Conservation (phyloP, 495 filamentous ascomycete genomes). For the Annulohypoxylon moriforme region DNA sequence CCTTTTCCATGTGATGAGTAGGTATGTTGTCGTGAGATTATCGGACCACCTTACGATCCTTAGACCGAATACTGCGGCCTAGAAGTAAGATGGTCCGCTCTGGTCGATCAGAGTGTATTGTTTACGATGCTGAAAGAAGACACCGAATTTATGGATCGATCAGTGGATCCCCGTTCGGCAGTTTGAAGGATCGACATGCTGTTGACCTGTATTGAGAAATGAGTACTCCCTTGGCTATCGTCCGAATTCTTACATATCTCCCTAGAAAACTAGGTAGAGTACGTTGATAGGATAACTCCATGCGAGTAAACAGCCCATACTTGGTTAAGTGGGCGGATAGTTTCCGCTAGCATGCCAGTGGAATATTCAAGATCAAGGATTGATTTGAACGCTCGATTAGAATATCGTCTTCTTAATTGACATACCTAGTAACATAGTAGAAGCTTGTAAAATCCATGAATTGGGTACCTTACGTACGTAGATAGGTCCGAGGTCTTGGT, state of each 20-base stretch:
- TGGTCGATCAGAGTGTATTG: neutral
- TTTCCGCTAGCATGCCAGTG: neutral
- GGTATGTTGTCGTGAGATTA: constrained; percentile 18
- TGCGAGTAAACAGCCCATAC: neutral
- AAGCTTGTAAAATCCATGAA: neutral
- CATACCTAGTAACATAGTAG: neutral
- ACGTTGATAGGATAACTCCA: neutral
- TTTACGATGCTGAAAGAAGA: constrained; percentile 9
- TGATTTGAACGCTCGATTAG: neutral
- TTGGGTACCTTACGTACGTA: neutral
- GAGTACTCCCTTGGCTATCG: neutral
- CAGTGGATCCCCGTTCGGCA: neutral
- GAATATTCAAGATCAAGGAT: neutral
- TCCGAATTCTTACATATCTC: neutral
- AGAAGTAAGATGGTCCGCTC: neutral
- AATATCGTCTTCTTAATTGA: neutral
- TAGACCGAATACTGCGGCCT: neutral
- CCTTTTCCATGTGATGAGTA: neutral
- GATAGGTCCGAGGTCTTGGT: too few species aligned
- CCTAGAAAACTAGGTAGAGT: neutral
- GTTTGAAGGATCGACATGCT: neutral
- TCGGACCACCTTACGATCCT: constrained; percentile 22
- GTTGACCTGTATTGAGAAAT: neutral
- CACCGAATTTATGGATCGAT: constrained; percentile 9
- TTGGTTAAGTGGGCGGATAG: neutral